Evolutionary conservation across 345 rosid species (phyloP).

Genomic region (Clausena lansium): DNA sequence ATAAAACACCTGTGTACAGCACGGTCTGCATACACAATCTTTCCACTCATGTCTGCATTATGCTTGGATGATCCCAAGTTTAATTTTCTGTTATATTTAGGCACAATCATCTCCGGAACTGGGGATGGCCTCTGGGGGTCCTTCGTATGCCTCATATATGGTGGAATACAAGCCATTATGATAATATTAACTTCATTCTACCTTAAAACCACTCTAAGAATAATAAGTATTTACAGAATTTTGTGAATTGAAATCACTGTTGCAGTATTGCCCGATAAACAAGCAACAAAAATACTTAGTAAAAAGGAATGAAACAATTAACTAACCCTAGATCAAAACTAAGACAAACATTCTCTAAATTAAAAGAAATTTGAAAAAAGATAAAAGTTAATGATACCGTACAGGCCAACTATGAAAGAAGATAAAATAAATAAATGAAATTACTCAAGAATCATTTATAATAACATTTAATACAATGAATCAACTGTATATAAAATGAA

Average conservation of each 20-base stretch:
- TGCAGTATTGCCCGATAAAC: too few species aligned
- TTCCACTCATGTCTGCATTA: background rate
- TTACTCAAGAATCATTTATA: background rate
- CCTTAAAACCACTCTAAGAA: background rate
- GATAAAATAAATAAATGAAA: background rate
- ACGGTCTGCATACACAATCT: constrained; percentile 14
- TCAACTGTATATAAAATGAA: background rate
- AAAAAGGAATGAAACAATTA: background rate
- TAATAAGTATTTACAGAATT: background rate
- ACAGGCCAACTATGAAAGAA: background rate
- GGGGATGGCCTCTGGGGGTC: background rate
- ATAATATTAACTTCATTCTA: background rate
- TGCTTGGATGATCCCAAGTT: background rate
- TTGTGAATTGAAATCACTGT: background rate
- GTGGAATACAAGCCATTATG: constrained; percentile 29
- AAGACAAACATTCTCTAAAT: background rate
- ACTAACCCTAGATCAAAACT: background rate
- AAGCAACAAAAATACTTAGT: background rate
- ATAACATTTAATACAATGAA: background rate
- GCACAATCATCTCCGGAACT: constrained; percentile 8
- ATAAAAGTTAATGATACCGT: background rate
- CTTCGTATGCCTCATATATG: constrained; percentile 26
- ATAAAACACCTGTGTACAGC: constrained; percentile 20
- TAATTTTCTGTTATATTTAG: background rate
- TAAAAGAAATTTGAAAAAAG: background rate